A percentile compares a stretch with the other conserved stretches of the same genome.
Conservation (phyloP, 345 rosid genomes). For the Erysimum cheiranthoides region DNA sequence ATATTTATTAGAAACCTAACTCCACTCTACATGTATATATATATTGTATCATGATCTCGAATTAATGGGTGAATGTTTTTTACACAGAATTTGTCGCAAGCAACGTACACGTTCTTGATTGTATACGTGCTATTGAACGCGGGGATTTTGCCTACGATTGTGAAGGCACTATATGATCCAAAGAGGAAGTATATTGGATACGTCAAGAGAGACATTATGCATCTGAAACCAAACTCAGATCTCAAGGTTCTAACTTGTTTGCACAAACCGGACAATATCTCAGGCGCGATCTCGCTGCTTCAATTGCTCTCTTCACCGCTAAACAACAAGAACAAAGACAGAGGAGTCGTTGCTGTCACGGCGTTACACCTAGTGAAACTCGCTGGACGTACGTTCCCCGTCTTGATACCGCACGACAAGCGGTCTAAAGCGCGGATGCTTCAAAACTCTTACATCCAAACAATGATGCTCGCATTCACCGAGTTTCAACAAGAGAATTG, state of each 20-base stretch:
- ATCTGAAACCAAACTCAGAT: slow-evolving; percentile 41
- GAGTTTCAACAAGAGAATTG: slow-evolving; percentile 43
- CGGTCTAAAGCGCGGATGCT: slow-evolving; percentile 15
- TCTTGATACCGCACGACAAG: slow-evolving; percentile 56
- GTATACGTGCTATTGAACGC: slow-evolving; percentile 31
- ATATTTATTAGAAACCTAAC: neutral
- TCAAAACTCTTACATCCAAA: slow-evolving; percentile 44
- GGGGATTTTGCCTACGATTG: slow-evolving; percentile 42
- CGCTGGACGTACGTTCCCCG: slow-evolving; percentile 52
- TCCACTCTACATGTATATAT: neutral
- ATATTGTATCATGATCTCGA: neutral
- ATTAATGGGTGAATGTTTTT: neutral
- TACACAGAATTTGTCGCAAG: slow-evolving; percentile 31
- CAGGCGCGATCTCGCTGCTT: slow-evolving; percentile 44
- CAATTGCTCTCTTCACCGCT: slow-evolving; percentile 32
- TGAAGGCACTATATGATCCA: slow-evolving; percentile 56
- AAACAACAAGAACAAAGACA: slow-evolving; percentile 39
- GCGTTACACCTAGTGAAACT: slow-evolving; percentile 62
- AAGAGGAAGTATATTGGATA: slow-evolving; percentile 57
- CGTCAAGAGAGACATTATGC: slow-evolving; percentile 50
- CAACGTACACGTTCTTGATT: slow-evolving; percentile 39
- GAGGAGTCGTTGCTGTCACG: slow-evolving; percentile 46
- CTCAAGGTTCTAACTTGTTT: slow-evolving; percentile 61
- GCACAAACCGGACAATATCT: slow-evolving; percentile 53
- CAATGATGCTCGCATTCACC: slow-evolving; percentile 47